These are phyloP conservation scores for Aspergillus sergii DNA, from an alignment of 2,329 filamentous ascomycete genomes.

Conservation along the genomic window DNA sequence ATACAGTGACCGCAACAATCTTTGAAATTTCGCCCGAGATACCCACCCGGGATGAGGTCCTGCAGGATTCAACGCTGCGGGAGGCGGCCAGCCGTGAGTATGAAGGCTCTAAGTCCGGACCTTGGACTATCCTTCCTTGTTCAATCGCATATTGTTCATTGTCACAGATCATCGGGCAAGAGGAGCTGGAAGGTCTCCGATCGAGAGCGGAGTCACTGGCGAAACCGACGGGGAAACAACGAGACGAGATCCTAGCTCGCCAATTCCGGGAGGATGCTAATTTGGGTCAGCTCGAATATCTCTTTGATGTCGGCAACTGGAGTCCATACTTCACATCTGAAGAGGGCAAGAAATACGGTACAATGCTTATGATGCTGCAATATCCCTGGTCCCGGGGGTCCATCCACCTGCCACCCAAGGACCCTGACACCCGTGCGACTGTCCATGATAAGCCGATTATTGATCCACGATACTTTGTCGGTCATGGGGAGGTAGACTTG, in stretches of 20 bases:
- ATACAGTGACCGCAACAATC: constrained; percentile 27
- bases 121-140: constrained; percentile 25
- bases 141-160: constrained; percentile 26
- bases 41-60: constrained; percentile 19
- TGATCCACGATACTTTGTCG: constrained; percentile 50
- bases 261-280: constrained; percentile 11
- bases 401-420: constrained; percentile 45
- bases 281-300: constrained; percentile 53
- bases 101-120: constrained; percentile 14
- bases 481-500: constrained; percentile 48
- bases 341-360: constrained; percentile 49
- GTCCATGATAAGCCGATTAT: constrained; percentile 40
- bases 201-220: constrained; percentile 6
- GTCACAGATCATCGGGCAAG: constrained; percentile 7
- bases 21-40: constrained; percentile 29
- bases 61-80: constrained; percentile 7
- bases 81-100: constrained; percentile 20
- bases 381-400: constrained; percentile 55
- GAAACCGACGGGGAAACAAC: constrained; percentile 4
- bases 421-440: constrained; percentile 7
- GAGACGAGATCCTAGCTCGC: constrained; percentile 16
- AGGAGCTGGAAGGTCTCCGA: constrained; percentile 8
- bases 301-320: constrained; percentile 55
- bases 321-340: constrained; percentile 41
- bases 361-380: constrained; percentile 54